A percentile compares a stretch with the other conserved stretches of the same genome.
These are phyloP conservation scores for Thymus mandschuricus DNA, from an alignment of 257 asterid species.

Conservation along the genomic window DNA sequence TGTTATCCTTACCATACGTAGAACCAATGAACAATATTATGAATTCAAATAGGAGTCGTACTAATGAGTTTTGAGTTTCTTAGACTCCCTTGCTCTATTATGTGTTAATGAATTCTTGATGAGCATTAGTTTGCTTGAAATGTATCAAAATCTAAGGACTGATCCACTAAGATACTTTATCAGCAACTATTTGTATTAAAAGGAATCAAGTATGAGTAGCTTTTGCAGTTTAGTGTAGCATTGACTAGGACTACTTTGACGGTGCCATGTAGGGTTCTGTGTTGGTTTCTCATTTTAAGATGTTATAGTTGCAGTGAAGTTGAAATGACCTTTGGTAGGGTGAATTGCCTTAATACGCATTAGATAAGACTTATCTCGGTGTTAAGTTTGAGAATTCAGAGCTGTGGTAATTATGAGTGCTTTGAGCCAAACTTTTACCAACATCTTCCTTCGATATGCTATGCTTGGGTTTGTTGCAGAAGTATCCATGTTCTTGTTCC, in stretches of 20 bases:
- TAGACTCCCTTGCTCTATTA: not conserved
- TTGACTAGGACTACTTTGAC: not conserved
- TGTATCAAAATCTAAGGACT: not conserved
- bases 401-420: not conserved
- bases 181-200: not conserved
- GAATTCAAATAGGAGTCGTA: not conserved
- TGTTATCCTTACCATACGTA: not conserved
- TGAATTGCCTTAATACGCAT: not conserved
- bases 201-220: slow-evolving; percentile 4
- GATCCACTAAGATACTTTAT: not conserved
- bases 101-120: not conserved
- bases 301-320: not conserved
- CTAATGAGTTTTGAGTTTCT: not conserved
- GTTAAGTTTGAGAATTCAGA: not conserved
- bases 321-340: slow-evolving; percentile 12
- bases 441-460: not conserved
- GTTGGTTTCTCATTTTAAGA: not conserved
- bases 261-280: not conserved
- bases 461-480: not conserved
- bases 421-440: not conserved
- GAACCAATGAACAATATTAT: not conserved
- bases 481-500: not conserved
- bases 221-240: not conserved
- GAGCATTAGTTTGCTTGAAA: slow-evolving; percentile 1
- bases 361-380: no score